Conservation (phyloP, 805 yeast species). For the Candida verbasci region DNA sequence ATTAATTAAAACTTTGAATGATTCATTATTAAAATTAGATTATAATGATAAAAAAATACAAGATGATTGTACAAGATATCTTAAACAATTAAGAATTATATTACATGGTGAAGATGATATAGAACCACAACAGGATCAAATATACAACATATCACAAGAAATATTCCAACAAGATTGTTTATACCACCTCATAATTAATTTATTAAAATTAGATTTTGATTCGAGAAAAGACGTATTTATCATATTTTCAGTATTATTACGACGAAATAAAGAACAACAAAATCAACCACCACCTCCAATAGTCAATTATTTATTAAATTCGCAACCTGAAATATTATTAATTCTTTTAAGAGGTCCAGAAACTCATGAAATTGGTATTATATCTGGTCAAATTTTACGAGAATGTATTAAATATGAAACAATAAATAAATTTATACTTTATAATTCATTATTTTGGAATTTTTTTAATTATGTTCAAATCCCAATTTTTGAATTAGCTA, state of each 20-base stretch:
- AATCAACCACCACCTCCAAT: constrained; percentile 79
- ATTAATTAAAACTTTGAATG: constrained; percentile 69
- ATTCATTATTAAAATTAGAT: constrained; percentile 64
- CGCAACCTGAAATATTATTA: constrained; percentile 61
- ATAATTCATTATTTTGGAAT: constrained; percentile 69
- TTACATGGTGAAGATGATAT: constrained; percentile 58
- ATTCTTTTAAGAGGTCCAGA: constrained; percentile 71
- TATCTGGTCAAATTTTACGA: constrained; percentile 73
- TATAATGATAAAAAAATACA: constrained; percentile 42
- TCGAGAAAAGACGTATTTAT: constrained; percentile 77
- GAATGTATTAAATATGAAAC: constrained; percentile 81
- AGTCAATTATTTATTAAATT: constrained; percentile 67
- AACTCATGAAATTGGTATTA: constrained; percentile 63
- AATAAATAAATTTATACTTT: constrained; percentile 56
- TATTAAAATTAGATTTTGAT: constrained; percentile 79
- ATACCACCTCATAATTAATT: constrained; percentile 51
- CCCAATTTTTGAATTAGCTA: constrained; percentile 82
- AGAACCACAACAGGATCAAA: constrained; percentile 61
- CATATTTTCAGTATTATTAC: constrained; percentile 69
- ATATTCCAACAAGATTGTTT: constrained; percentile 70
- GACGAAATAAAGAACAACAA: constrained; percentile 71
- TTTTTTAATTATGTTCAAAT: constrained; percentile 73
- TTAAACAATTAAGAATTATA: constrained; percentile 60
- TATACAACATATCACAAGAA: constrained; percentile 74
- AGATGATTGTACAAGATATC: constrained; percentile 68